phyloP scores from a whole-genome alignment of 352 stramenopile genomes.

The Thalassiosira hispida region DNA sequence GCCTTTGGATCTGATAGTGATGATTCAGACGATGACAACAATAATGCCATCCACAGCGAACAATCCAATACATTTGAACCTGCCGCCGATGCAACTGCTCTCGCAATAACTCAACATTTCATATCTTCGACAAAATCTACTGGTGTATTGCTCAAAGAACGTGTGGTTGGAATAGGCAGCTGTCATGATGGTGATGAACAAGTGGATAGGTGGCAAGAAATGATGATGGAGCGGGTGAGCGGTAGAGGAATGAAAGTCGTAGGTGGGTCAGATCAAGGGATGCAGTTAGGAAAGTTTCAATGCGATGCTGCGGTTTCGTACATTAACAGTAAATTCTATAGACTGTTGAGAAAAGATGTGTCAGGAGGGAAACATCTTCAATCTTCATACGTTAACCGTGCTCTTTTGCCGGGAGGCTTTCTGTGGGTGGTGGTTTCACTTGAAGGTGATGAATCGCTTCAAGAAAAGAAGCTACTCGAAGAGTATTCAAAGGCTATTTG shows the following conservation, averaged over 20 bases:
- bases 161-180: conserved; percentile 17
- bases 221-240: conserved; percentile 9
- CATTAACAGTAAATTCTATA: neutral
- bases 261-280: neutral
- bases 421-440: conserved; percentile 26
- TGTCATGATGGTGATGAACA: neutral
- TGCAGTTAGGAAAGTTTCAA: neutral
- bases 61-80: neutral
- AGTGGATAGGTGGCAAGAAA: conserved; percentile 1
- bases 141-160: conserved; percentile 26
- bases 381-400: neutral
- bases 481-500: conserved; percentile 13
- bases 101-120: conserved; percentile 1
- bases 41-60: neutral
- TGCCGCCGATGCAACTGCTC: conserved; percentile 1
- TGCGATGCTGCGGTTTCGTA: conserved; percentile 17
- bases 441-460: neutral
- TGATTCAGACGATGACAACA: neutral
- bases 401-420: conserved; percentile 27
- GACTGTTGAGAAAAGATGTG: neutral
- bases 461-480: conserved; percentile 1
- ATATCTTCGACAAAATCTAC: conserved; percentile 7
- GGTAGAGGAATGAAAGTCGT: conserved; percentile 20
- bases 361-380: neutral
- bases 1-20: conserved; percentile 37